Base-by-base conservation (phyloP, 148 eudicot genomes). In the Rhododendron mucronatum region DNA sequence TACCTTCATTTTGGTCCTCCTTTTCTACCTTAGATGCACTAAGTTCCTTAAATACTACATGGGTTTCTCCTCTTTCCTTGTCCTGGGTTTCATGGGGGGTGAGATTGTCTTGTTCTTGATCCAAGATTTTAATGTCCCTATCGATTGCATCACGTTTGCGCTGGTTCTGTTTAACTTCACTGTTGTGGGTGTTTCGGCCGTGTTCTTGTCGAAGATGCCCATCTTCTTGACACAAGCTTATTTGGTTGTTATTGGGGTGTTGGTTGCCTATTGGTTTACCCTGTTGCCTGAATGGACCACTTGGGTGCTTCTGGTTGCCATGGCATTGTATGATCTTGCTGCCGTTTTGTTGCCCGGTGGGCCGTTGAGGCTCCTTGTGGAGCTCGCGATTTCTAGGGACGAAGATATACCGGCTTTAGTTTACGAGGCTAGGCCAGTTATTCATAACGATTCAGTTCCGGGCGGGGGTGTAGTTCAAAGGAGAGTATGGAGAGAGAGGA, bases 241-340 rank as follows among this genome's bases (percentile, higher is more conserved):
- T 88, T 88, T 97, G 93, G 98, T 97, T 53, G 91, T 93, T 44
- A 93, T 97, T 91, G 99, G 98, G 20, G 87, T 95, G 78, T 75
- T 97, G 92, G 94, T 92, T 81, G 99, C 99, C 53, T 95, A 93
- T 88, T 97, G 98, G 99, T 97, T 97, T 86, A 95, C 99, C 18
- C 86, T 94, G 59, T 90, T 97, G 90, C 99, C 99, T 63, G 99
- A 97, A 78, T 94, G 99, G 98, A 95, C 99, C 47, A 95, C 99
- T 85, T 97, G 98, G 98, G 90, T 91, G 88, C 96, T 97, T 39
- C 89, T 97, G 93, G 92, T 97, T 86, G 98, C 98, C 3, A 89
- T 97, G 94, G 91, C 98, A 50, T 73, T 95, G 78, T 97, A 97
- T 91, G 98, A 97, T 91, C 93, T 97, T 82, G 98, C 94, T 8